These are phyloP conservation scores for Yamadazyma epiphylla DNA, from an alignment of 1,139 yeast species.

Conservation along the genomic window DNA sequence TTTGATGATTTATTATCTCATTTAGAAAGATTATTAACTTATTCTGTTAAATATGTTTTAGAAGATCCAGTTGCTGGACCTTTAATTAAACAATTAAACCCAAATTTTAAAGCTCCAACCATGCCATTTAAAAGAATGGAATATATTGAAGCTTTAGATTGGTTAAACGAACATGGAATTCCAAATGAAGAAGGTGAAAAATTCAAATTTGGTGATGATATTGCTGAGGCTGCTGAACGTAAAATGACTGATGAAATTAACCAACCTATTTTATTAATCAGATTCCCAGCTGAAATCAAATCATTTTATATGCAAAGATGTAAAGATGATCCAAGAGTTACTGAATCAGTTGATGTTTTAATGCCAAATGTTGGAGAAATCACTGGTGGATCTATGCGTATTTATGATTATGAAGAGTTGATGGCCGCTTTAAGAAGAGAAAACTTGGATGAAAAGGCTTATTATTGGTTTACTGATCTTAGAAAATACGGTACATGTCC, in stretches of 20 bases:
- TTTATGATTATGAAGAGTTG: conserved; percentile 74
- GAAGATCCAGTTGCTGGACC: conserved; percentile 94
- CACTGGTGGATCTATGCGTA: conserved; percentile 99
- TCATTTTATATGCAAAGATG: conserved; percentile 97
- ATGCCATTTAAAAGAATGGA: conserved; percentile 90
- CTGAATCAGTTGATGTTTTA: conserved; percentile 95
- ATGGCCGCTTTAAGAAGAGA: conserved; percentile 91
- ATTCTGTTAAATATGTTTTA: conserved; percentile 67
- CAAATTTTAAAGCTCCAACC: conserved; percentile 75
- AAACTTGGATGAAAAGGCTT: conserved; percentile 69
- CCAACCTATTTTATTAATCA: conserved; percentile 83
- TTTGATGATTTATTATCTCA: conserved; percentile 86
- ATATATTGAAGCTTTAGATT: conserved; percentile 84
- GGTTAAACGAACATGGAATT: conserved; percentile 95
- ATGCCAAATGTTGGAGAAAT: conserved; percentile 99
- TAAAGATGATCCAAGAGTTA: conserved; percentile 84
- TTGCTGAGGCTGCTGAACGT: conserved; percentile 99
- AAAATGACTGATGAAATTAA: conserved; percentile 95
- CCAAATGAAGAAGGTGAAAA: conserved; percentile 90
- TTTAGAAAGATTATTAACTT: conserved; percentile 74
- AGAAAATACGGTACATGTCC: conserved; percentile 97
- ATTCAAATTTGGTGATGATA: conserved; percentile 97
- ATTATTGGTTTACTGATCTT: conserved; percentile 96
- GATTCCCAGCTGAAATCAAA: conserved; percentile 96
- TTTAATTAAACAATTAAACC: conserved; percentile 86